Evolutionary conservation across 176 grass and related monocot species (phyloP).

Genomic region (Carex scoparia): DNA sequence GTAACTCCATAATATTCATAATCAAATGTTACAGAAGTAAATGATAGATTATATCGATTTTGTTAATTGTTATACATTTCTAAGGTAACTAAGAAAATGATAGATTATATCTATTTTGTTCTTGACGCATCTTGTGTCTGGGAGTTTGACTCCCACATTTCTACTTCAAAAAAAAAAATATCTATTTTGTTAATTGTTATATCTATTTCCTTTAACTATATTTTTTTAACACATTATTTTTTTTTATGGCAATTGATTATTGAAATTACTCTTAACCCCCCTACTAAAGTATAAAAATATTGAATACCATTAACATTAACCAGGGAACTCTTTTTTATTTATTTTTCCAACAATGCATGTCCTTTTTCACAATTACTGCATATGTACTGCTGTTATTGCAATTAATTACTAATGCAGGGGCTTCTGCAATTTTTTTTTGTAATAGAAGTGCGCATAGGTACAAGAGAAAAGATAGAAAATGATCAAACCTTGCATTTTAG

Average conservation of each 20-base stretch:
- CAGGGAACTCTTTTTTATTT: too few relatives aligned
- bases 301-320: neutral
- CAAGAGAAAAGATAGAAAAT: slow-evolving; percentile 1
- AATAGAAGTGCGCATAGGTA: neutral
- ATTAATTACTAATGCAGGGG: neutral
- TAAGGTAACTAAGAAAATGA: neutral
- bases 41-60: too few relatives aligned
- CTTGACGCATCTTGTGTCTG: too few relatives aligned
- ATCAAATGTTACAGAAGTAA: neutral
- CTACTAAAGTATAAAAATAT: neutral
- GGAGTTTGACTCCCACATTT: too few relatives aligned
- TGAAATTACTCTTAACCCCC: neutral
- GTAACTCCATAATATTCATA: neutral
- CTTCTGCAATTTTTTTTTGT: neutral
- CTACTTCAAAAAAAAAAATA: neutral
- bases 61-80: neutral
- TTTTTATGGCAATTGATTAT: neutral
- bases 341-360: neutral
- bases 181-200: neutral
- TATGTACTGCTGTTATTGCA: neutral
- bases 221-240: too few relatives aligned
- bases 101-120: neutral
- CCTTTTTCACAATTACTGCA: neutral
- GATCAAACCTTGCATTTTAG: slow-evolving; percentile 72
- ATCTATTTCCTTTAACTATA: too few relatives aligned